Evolutionary conservation across 305 asterid species (phyloP), one percentile per base, ranked within the genome.

Genomic region (Lippia alba): DNA sequence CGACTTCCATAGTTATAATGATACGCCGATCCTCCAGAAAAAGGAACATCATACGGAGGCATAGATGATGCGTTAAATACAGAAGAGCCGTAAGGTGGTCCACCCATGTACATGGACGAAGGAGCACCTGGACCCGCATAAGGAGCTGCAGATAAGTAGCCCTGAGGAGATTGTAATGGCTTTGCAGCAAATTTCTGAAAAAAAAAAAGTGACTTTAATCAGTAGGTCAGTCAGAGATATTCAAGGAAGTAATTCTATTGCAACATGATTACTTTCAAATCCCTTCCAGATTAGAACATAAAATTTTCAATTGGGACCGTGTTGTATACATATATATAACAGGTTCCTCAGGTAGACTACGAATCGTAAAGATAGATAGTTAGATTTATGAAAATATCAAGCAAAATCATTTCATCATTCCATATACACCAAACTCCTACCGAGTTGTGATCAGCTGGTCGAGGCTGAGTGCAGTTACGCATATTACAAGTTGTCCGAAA

Each of bases 391-490:
- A 36, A 2, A 44, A 59, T 58, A 51, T 33, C 12, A 30, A 24
- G 53, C 56, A 64, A 57, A 49, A 16, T 12, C 44, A 33, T 34
- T 60, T 55, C 34, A 39, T 57, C 64, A 39, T 12, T 32, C 12
- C 30, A 3, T 24, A 44, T 16, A 55, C 33, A 53, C 40, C 6
- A 45, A 61, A 32, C 69, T 69, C 91, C 79, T 88, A 92, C 98
- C 56, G 88, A 63, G 74, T 74, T 84, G 78, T 90, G 97, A 84
- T 90, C 97, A 24, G 96, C 96, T 64, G 98, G 98, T 80, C 98
- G 84, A 61, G 98, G 82, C 83, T 92, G 98, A 66, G 96, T 88
- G 82, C 98, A 92, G 81, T 92, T 92, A 33, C 89, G 97, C 97
- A 87, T 90, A 70, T 92, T 92, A 82, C 98, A 92, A 55, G 97